Percentiles rank a stretch among this genome's conserved stretches.
Evolutionary conservation across 108 stramenopile genomes (phyloP).

Genomic region (Cyclotella distinguenda): DNA sequence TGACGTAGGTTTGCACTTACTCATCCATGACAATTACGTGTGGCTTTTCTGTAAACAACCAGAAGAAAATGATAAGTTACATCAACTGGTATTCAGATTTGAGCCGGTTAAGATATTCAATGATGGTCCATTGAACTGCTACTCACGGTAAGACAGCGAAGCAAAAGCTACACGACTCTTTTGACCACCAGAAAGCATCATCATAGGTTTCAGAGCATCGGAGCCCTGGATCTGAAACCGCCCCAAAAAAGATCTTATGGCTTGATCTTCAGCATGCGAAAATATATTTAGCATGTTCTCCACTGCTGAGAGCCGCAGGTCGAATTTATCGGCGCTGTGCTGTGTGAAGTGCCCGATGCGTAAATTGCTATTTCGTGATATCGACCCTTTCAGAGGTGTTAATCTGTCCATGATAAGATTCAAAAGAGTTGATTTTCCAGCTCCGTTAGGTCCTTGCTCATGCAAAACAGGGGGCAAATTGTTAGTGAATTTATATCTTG

Average conservation of each 20-base stretch:
- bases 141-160: constrained; percentile 76
- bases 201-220: constrained; percentile 93
- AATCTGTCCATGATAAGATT: constrained; percentile 93
- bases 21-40: constrained; percentile 97
- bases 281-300: constrained; percentile 89
- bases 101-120: background rate
- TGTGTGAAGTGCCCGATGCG: constrained; percentile 96
- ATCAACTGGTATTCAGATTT: background rate
- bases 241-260: constrained; percentile 88
- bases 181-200: constrained; percentile 93
- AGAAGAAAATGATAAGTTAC: background rate
- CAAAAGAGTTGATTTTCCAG: constrained; percentile 80
- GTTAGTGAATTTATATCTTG: no score
- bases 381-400: constrained; percentile 70
- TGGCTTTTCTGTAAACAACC: constrained; percentile 54
- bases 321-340: constrained; percentile 94
- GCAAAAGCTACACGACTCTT: constrained; percentile 97
- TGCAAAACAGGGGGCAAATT: no score
- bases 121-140: background rate
- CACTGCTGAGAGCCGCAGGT: constrained; percentile 79
- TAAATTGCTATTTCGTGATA: constrained; percentile 84
- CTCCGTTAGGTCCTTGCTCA: constrained; percentile 71
- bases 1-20: constrained; percentile 3
- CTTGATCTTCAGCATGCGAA: constrained; percentile 85
- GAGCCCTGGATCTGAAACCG: constrained; percentile 90